These are phyloP conservation scores for Malus orientalis DNA, from an alignment of 306 rosid species.

Conservation along the genomic window DNA sequence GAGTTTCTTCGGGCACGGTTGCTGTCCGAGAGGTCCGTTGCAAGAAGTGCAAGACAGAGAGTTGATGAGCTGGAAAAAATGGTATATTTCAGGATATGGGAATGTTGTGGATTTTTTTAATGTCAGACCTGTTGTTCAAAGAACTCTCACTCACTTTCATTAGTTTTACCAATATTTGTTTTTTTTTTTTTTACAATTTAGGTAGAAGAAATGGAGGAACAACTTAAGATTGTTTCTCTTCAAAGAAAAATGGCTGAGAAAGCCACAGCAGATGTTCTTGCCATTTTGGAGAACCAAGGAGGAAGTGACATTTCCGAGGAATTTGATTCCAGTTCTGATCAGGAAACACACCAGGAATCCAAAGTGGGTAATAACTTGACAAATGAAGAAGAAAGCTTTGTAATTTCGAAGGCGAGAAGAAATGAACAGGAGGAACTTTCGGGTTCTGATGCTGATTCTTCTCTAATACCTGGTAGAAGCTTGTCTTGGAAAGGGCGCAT, in stretches of 20 bases:
- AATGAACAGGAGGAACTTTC: conserved; percentile 44
- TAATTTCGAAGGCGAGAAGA: conserved; percentile 34
- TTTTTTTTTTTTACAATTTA: conserved; percentile 4
- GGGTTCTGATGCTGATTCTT: conserved; percentile 58
- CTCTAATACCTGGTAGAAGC: conserved; percentile 50
- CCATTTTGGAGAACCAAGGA: conserved; percentile 79
- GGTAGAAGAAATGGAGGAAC: conserved; percentile 85
- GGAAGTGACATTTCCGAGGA: conserved; percentile 63
- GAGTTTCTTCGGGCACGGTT: conserved; percentile 84
- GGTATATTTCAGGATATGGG: conserved; percentile 33
- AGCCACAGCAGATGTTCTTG: conserved; percentile 81
- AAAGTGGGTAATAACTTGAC: conserved; percentile 31
- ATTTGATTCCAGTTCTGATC: conserved; percentile 62
- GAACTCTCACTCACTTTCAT: conserved; percentile 1
- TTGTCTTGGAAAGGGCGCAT: conserved; percentile 89
- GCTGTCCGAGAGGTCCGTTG: conserved; percentile 81
- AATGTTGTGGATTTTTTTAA: conserved; percentile 14
- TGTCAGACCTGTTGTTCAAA: neutral
- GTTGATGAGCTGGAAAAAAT: conserved; percentile 67
- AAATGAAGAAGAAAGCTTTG: conserved; percentile 29
- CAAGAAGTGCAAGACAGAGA: conserved; percentile 79
- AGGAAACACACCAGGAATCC: conserved; percentile 53
- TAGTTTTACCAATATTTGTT: neutral
- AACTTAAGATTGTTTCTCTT: conserved; percentile 56
- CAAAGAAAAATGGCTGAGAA: conserved; percentile 93